Evolutionary conservation across 1,284 basidiomycete species (phyloP), one percentile per base, ranked within the genome.

Genomic region (Ganoderma boninense): DNA sequence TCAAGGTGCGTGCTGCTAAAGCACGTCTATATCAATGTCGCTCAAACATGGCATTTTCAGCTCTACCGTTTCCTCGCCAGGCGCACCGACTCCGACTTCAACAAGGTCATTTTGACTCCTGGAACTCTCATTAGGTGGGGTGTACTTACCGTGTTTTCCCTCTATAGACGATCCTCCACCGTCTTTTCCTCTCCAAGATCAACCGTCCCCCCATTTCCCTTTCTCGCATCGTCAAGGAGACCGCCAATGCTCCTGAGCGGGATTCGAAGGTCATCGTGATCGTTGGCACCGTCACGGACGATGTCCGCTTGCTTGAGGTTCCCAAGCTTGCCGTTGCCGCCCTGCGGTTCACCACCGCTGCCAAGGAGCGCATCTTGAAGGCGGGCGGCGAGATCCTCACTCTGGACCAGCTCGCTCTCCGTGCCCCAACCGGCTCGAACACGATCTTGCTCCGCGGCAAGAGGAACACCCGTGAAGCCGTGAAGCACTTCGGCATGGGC

Each of bases 51-150:
- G 2, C 6, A 46, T 4, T 32, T 7, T 40, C 73, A 98, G 97
- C 92, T 99, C 77, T 99, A 99, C 90, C 96, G 97, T 80, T 99
- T 99, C 92, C 89, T 99, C 75, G 97, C 97, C 75, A 94, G 98
- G 81, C 94, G 98, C 80, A 99, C 98, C 69, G 96, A 99, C 83
- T 92, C 96, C 73, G 87, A 87, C 77, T 99, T 99, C 89, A 99
- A 99, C 95, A 96, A 97, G 92, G 92, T 93, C 73, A 57, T 74
- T 76, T 69, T 70, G 29, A 32, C 61, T n/a, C 43, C 18, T 18
- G 6, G n/a, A 4, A 10, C 16, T 26, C 1, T 14, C 18, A 14
- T 56, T 18, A 23, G 29, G 29, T 59, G 49, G 40, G 43, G 23
- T 46, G 61, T n/a, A 71, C 68, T 74, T 49, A 69, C 46, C 18